phyloP scores from a whole-genome alignment of 306 rosid genomes.

The Vigna reflexopilosa region DNA sequence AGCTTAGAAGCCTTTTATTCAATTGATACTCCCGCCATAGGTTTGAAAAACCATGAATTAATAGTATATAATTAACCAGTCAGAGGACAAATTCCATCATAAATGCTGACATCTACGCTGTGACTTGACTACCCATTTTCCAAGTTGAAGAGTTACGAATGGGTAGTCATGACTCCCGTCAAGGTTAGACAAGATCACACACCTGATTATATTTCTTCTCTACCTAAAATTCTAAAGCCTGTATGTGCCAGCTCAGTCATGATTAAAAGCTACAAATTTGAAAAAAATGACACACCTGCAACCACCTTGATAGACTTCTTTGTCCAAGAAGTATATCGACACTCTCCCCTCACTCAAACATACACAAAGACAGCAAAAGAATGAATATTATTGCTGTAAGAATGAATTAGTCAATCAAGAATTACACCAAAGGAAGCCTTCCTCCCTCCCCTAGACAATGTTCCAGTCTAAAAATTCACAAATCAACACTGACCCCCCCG shows the following conservation, averaged over 20 bases:
- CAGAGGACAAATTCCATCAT: constrained; percentile 9
- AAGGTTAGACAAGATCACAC: constrained; percentile 6
- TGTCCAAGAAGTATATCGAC: too few species aligned
- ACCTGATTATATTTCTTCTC: neutral
- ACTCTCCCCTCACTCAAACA: too few species aligned
- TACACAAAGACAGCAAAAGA: too few species aligned
- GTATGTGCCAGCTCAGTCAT: neutral
- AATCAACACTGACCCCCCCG: too few species aligned
- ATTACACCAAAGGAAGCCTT: too few species aligned
- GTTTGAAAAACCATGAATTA: neutral
- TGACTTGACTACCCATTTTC: neutral
- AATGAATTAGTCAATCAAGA: too few species aligned
- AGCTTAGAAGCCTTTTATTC: constrained; percentile 3
- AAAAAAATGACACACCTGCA: neutral
- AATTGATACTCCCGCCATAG: neutral
- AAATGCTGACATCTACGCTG: constrained; percentile 1
- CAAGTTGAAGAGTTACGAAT: neutral
- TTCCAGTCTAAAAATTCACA: too few species aligned
- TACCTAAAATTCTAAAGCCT: neutral
- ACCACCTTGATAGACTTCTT: neutral
- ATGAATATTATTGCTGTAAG: too few species aligned
- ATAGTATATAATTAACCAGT: neutral
- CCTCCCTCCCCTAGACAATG: too few species aligned
- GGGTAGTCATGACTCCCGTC: neutral
- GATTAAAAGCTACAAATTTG: neutral